Conservation (phyloP, 768 basidiomycete species). For the Podaxis rugospora region DNA sequence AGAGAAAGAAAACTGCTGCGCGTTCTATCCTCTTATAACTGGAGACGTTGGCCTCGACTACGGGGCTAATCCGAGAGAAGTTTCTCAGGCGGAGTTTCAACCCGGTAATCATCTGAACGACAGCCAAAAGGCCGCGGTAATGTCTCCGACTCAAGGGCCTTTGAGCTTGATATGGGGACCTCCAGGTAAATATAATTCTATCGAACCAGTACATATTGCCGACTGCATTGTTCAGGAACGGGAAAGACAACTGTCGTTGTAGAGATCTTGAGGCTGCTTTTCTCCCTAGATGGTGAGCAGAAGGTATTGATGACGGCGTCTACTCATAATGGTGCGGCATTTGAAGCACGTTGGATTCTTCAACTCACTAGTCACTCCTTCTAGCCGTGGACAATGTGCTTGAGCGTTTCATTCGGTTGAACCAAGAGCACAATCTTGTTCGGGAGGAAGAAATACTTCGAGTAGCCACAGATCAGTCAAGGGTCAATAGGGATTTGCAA, state of each 20-base stretch:
- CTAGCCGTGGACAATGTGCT: constrained; percentile 71
- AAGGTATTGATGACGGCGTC: constrained; percentile 71
- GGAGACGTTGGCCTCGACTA: constrained; percentile 18
- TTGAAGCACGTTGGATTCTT: not conserved
- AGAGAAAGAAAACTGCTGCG: constrained; percentile 41
- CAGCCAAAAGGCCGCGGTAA: constrained; percentile 51
- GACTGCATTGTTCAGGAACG: constrained; percentile 38
- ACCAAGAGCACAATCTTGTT: constrained; percentile 39
- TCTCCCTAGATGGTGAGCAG: constrained; percentile 23
- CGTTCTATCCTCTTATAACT: constrained; percentile 46
- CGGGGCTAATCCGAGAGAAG: not conserved
- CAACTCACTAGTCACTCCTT: not conserved
- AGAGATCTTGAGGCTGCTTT: constrained; percentile 43
- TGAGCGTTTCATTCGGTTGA: constrained; percentile 53
- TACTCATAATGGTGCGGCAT: constrained; percentile 53
- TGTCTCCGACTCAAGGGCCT: constrained; percentile 29
- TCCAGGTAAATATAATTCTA: constrained; percentile 37
- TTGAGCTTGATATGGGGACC: constrained; percentile 65
- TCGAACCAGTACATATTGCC: not conserved
- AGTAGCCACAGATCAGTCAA: constrained; percentile 61
- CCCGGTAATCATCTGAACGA: constrained; percentile 36
- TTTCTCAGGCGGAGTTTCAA: constrained; percentile 1
- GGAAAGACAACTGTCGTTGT: constrained; percentile 72
- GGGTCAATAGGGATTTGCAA: constrained; percentile 53
- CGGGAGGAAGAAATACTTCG: constrained; percentile 56